phyloP scores from a whole-genome alignment of 495 filamentous ascomycete genomes.

The Penicillium tannophilum region DNA sequence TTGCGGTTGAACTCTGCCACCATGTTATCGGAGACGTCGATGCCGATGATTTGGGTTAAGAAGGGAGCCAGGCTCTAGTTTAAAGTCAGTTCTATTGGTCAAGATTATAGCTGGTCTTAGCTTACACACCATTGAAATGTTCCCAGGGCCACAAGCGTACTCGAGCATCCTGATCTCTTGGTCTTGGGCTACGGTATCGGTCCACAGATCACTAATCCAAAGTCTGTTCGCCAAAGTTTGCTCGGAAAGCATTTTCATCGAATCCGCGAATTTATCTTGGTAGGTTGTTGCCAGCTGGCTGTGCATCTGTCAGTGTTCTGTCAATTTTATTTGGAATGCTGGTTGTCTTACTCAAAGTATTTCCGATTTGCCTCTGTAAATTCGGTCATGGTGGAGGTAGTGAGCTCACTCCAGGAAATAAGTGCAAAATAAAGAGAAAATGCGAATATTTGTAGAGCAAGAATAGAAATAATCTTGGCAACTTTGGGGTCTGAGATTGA shows the following conservation, averaged over 20 bases:
- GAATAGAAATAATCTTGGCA: background rate
- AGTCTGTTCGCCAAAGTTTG: constrained; percentile 49
- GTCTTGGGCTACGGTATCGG: constrained; percentile 38
- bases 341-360: constrained; percentile 51
- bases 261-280: constrained; percentile 42
- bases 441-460: background rate
- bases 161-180: constrained; percentile 64
- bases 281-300: constrained; percentile 52
- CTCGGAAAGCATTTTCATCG: constrained; percentile 35
- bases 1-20: constrained; percentile 57
- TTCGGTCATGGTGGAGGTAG: constrained; percentile 34
- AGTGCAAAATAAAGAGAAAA: background rate
- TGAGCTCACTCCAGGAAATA: background rate
- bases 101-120: background rate
- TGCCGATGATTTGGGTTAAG: constrained; percentile 60
- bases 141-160: constrained; percentile 75
- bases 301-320: background rate
- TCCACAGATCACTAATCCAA: constrained; percentile 66
- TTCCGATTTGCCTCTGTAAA: constrained; percentile 55
- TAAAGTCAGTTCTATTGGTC: background rate
- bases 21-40: constrained; percentile 72
- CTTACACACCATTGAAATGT: constrained; percentile 54
- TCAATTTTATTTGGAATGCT: background rate
- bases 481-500: too few species aligned
- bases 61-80: constrained; percentile 60